Evolutionary conservation across 1,284 basidiomycete species (phyloP).

Genomic region (Volvariella surrecta): DNA sequence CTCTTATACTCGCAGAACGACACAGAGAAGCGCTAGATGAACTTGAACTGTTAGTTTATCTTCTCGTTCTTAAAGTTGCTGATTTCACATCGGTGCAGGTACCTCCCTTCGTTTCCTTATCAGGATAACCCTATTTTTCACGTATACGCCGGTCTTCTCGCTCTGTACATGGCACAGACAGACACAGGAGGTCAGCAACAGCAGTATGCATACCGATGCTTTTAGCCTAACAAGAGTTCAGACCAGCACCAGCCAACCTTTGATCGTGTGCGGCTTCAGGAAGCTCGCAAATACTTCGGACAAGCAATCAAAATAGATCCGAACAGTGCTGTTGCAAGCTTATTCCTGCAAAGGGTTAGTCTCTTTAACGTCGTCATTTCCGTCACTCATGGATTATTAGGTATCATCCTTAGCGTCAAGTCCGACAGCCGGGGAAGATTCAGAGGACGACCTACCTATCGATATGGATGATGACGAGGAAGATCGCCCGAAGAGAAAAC

Average conservation of each 20-base stretch:
- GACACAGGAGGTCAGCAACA: constrained; percentile 7
- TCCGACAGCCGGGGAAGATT: no score
- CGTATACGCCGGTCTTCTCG: constrained; percentile 73
- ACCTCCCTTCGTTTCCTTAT: constrained; percentile 79
- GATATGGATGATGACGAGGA: no score
- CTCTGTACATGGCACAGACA: constrained; percentile 48
- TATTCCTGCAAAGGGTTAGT: no score
- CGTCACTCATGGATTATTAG: no score
- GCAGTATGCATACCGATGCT: not conserved
- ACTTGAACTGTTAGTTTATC: constrained; percentile 62
- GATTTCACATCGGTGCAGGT: constrained; percentile 35
- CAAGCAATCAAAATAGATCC: constrained; percentile 52
- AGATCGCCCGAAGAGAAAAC: no score
- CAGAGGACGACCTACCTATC: no score
- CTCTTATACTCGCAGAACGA: constrained; percentile 48
- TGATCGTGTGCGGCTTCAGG: constrained; percentile 35
- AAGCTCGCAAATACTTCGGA: constrained; percentile 57
- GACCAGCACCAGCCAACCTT: constrained; percentile 11
- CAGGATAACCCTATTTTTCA: constrained; percentile 74
- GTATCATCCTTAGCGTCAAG: no score
- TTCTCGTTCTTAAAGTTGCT: constrained; percentile 1
- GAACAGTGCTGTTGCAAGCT: constrained; percentile 38
- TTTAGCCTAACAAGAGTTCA: constrained; percentile 2
- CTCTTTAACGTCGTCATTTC: no score
- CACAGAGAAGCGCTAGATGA: constrained; percentile 73